Evolutionary conservation across 192 early-diverging fungal genomes (phyloP), one percentile per base, ranked within the genome.

Genomic region (Backusella circina): DNA sequence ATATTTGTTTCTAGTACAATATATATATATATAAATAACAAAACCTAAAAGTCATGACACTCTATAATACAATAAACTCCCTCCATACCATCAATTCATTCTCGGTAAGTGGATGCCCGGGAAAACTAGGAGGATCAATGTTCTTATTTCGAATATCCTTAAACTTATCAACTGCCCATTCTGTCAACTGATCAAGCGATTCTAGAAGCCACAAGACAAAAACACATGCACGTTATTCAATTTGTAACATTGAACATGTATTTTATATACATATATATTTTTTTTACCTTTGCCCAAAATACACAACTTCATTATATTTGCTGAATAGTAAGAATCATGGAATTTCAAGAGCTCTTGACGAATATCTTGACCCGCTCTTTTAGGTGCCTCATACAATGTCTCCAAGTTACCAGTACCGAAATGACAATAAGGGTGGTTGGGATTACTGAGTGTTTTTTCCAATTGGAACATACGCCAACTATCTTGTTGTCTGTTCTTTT

Each of bases 281-380:
- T 3, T 35, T 65, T 67, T 75, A 89, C 88, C 89, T 77, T 88
- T 88, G 23, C 95, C 96, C 16, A 97, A 78, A 23, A 98, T 84
- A 32, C 93, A 93, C 13, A 97, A 84, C 83, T 93, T 93, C 96
- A 97, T 98, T 26, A 99, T 93, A 77, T 98, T 97, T 12, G 95
- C 91, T 31, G 94, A 95, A 82, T 99, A 99, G 82, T 95, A 95
- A 65, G 87, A 86, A 7, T 85, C 85, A 75, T 99, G 92, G 71
- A 97, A 97, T 44, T 95, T 90, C 41, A 99, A 75, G 57, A 98
- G 84, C 65, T 92, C 86, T 15, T 92, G 87, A 12, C 97, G 87
- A 69, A 96, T 88, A 77, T 99, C 91, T 31, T 96, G 83, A 10
- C 93, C 94, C 30, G 86, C 82, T 26, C 72, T 51, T 26, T 80